phyloP scores from a whole-genome alignment of 2,329 filamentous ascomycete species.

The Colletotrichum sp. region DNA sequence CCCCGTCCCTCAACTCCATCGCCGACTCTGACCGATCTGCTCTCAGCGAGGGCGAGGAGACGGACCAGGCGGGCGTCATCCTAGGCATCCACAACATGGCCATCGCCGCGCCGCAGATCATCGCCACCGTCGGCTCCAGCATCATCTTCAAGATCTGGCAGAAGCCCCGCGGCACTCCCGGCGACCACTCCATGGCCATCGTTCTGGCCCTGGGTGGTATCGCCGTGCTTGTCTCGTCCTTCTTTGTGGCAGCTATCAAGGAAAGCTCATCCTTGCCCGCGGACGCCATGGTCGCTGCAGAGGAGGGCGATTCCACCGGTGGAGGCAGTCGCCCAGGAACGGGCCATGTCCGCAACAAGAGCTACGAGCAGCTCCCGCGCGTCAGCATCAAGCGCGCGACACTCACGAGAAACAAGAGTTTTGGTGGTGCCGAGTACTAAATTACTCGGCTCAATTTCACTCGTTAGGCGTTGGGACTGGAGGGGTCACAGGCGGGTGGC shows the following conservation, averaged over 20 bases:
- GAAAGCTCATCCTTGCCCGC: slow-evolving; percentile 57
- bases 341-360: slow-evolving; percentile 41
- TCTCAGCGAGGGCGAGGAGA: slow-evolving; percentile 56
- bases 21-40: slow-evolving; percentile 11
- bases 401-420: slow-evolving; percentile 54
- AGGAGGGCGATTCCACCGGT: slow-evolving; percentile 42
- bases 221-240: slow-evolving; percentile 78
- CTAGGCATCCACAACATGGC: slow-evolving; percentile 96
- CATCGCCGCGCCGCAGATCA: slow-evolving; percentile 88
- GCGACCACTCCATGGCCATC: slow-evolving; percentile 86
- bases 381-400: slow-evolving; percentile 50
- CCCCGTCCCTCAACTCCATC: slow-evolving; percentile 7
- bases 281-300: slow-evolving; percentile 44
- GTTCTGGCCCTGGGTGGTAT: slow-evolving; percentile 85
- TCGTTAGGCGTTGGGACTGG: slow-evolving; percentile 10
- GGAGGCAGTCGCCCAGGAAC: slow-evolving; percentile 29
- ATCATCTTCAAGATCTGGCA: slow-evolving; percentile 85
- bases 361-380: slow-evolving; percentile 45
- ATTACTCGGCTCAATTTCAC: neutral
- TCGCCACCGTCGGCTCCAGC: slow-evolving; percentile 85
- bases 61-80: slow-evolving; percentile 86
- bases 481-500: neutral
- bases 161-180: slow-evolving; percentile 83
- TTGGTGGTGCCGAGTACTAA: slow-evolving; percentile 53
- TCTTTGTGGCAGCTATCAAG: slow-evolving; percentile 69